Conservation (phyloP, 2,329 filamentous ascomycete species). For the Teratosphaeriaceae sp. region DNA sequence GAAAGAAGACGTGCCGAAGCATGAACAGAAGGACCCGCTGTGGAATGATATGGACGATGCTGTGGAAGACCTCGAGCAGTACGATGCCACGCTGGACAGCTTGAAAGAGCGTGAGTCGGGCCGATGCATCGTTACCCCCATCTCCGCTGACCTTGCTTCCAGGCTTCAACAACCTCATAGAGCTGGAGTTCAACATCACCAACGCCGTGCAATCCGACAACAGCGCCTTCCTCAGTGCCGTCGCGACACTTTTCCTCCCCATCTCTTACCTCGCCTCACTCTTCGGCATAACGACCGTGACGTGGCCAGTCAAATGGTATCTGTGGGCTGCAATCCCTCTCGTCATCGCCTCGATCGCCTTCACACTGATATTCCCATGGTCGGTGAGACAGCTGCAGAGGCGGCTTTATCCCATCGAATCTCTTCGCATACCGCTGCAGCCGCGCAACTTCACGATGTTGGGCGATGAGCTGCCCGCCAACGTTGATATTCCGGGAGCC, state of each 20-base stretch:
- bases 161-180: constrained; percentile 32
- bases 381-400: constrained; percentile 21
- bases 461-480: constrained; percentile 28
- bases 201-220: constrained; percentile 31
- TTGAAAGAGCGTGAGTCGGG: constrained; percentile 27
- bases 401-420: constrained; percentile 21
- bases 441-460: constrained; percentile 29
- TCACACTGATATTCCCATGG: constrained; percentile 25
- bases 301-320: constrained; percentile 27
- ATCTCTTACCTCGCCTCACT: constrained; percentile 30
- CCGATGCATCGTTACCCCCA: not conserved
- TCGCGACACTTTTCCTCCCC: constrained; percentile 31
- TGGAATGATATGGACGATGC: constrained; percentile 32
- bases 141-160: constrained; percentile 3
- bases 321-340: constrained; percentile 29
- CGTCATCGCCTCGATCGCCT: constrained; percentile 21
- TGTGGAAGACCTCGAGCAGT: constrained; percentile 31
- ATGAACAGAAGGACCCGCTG: constrained; percentile 26
- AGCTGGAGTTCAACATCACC: constrained; percentile 35
- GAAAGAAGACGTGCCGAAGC: constrained; percentile 22
- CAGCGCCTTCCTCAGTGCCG: constrained; percentile 26
- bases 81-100: constrained; percentile 27
- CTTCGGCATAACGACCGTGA: constrained; percentile 30
- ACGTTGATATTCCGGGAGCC: constrained; percentile 14
- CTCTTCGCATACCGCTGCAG: constrained; percentile 17